Evolutionary conservation across 805 yeast species (phyloP).

Genomic region (Brettanomyces custersianus): DNA sequence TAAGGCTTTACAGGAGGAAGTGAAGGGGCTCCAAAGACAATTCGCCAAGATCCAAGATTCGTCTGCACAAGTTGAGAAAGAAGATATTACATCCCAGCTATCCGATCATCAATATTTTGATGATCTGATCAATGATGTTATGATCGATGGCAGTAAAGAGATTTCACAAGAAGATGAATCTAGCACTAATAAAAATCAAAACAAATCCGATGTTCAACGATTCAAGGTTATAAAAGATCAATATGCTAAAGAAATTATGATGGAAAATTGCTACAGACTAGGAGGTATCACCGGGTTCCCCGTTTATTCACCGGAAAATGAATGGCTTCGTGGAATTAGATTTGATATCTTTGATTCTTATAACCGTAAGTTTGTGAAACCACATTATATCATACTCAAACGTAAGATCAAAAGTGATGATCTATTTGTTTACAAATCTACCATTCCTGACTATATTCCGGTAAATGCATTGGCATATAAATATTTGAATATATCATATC

Average conservation of each 20-base stretch:
- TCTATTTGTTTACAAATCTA: conserved; percentile 27
- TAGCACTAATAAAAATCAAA: background rate
- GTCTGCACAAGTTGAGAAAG: background rate
- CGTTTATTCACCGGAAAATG: conserved; percentile 29
- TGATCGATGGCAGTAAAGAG: conserved; percentile 14
- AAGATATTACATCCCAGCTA: background rate
- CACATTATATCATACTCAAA: conserved; percentile 40
- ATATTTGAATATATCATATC: conserved; percentile 18
- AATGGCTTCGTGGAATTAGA: conserved; percentile 35
- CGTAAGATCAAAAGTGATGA: conserved; percentile 16
- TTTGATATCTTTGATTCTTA: conserved; percentile 33
- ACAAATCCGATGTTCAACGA: conserved; percentile 3
- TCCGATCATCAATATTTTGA: conserved; percentile 24
- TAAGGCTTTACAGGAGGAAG: conserved; percentile 2
- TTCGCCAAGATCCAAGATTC: too few relatives aligned
- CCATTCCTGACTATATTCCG: conserved; percentile 26
- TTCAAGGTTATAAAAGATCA: conserved; percentile 10
- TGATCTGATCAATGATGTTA: conserved; percentile 16
- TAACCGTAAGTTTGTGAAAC: conserved; percentile 23
- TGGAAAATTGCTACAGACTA: conserved; percentile 39
- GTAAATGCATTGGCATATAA: conserved; percentile 14
- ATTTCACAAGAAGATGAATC: conserved; percentile 5
- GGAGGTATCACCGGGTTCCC: conserved; percentile 46
- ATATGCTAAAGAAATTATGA: conserved; percentile 25
- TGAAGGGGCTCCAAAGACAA: conserved; percentile 1